Base-by-base conservation (phyloP, 768 basidiomycete species). In the Collybiopsis luxurians region DNA sequence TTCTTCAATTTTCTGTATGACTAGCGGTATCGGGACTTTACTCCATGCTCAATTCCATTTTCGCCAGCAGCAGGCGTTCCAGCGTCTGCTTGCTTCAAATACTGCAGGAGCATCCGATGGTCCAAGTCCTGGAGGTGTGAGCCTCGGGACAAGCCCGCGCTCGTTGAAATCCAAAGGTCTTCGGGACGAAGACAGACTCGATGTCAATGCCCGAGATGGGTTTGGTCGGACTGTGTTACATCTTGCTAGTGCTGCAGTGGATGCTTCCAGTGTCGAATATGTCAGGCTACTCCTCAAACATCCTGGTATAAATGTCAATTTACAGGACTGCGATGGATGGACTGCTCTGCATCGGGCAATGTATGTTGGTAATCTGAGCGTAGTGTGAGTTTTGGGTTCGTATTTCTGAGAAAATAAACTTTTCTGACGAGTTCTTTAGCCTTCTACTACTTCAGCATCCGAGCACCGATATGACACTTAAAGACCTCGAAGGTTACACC, bases 401-500 rank as follows among this genome's bases (percentile, higher is more conserved):
- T 38, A 24, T 54, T 15, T 56, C 42, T 60, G 42, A 50, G 26
- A 55, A 10, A 52, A 38, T 21, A 39, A 58, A 23, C 28, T 19
- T 15, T 61, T 61, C 65, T 60, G 74, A 57, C 55, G 69, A 60
- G 63, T 61, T 51, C 21, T 39, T 42, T 51, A 93, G 90, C 2
- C 72, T 91, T 45, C 75, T 95, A 34, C 79, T 98, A 6, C 72
- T 97, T 52, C 84, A 87, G 63, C 83, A 85, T 38, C 64, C 79
- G 21, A 93, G 96, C 64, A 83, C 83, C 23, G 91, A 97, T 67
- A 71, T 76, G 0, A 72, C 79, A 4, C 61, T 90, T 57, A 93
- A 92, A 67, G 96, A 98, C 65, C 65, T 76, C 27, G 96, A 98
- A 62, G 96, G 91, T 0, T 89, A 95, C 69, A 93, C 92, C 0